Percentiles rank a stretch among this genome's conserved stretches.
These are phyloP conservation scores for Salix brachista DNA, from an alignment of 345 rosid species.

Conservation along the genomic window DNA sequence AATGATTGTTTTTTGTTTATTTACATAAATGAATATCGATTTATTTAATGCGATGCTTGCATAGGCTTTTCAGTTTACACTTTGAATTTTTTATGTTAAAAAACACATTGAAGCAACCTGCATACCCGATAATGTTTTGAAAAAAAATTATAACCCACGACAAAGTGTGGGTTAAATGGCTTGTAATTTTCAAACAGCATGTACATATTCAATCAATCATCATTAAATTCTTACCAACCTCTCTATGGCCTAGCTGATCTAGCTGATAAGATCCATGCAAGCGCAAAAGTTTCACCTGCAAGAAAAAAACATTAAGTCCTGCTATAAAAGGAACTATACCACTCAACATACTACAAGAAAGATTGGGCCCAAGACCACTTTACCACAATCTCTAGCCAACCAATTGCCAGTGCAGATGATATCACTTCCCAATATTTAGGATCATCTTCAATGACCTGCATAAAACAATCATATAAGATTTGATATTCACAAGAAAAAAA, in stretches of 20 bases:
- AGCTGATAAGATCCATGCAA: conserved; percentile 88
- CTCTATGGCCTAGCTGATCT: conserved; percentile 82
- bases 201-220: neutral
- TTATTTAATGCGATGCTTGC: too few species aligned
- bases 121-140: too few species aligned
- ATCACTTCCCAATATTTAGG: conserved; percentile 81
- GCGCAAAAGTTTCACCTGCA: conserved; percentile 80
- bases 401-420: conserved; percentile 75
- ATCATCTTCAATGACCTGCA: conserved; percentile 74
- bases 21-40: too few species aligned
- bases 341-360: conserved; percentile 3
- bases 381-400: conserved; percentile 92
- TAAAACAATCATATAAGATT: neutral
- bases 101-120: too few species aligned
- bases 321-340: neutral
- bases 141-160: too few species aligned
- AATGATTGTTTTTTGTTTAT: too few species aligned
- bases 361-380: conserved; percentile 14
- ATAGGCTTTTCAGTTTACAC: too few species aligned
- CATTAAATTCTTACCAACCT: conserved; percentile 48
- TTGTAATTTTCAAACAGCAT: neutral
- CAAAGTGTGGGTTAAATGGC: too few species aligned
- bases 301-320: conserved; percentile 6
- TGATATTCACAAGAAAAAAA: neutral
- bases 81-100: too few species aligned